These are phyloP conservation scores for Xylaria curta DNA, from an alignment of 495 filamentous ascomycete genomes.

Conservation along the genomic window DNA sequence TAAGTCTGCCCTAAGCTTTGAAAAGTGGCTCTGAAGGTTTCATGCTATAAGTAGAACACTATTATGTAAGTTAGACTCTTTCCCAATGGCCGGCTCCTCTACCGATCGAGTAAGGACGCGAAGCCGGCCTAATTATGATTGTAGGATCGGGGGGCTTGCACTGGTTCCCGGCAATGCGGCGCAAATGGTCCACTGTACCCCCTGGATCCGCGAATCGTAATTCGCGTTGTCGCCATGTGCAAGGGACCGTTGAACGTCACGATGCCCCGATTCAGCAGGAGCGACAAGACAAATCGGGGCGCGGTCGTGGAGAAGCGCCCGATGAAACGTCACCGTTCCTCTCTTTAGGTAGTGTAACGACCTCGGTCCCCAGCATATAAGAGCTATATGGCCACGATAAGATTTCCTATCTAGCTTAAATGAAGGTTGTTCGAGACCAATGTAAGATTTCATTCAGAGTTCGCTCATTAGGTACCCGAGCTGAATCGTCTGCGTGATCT, in stretches of 20 bases:
- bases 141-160: constrained; percentile 7
- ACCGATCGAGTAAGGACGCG: background rate
- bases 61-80: background rate
- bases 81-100: background rate
- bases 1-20: background rate
- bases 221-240: constrained; percentile 1
- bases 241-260: constrained; percentile 1
- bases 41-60: constrained; percentile 13
- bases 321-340: constrained; percentile 13
- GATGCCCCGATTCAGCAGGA: constrained; percentile 23
- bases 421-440: background rate
- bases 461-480: background rate
- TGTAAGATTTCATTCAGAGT: background rate
- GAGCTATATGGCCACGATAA: no score
- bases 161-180: constrained; percentile 15
- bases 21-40: background rate
- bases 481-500: background rate
- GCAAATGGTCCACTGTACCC: background rate
- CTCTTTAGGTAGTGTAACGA: background rate
- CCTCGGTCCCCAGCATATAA: background rate
- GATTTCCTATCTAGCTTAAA: background rate
- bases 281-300: constrained; percentile 7
- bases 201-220: background rate
- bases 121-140: constrained; percentile 10
- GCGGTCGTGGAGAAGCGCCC: background rate